Conservation (phyloP, 1,284 basidiomycete genomes). For the Apiotrichum brassicae region DNA sequence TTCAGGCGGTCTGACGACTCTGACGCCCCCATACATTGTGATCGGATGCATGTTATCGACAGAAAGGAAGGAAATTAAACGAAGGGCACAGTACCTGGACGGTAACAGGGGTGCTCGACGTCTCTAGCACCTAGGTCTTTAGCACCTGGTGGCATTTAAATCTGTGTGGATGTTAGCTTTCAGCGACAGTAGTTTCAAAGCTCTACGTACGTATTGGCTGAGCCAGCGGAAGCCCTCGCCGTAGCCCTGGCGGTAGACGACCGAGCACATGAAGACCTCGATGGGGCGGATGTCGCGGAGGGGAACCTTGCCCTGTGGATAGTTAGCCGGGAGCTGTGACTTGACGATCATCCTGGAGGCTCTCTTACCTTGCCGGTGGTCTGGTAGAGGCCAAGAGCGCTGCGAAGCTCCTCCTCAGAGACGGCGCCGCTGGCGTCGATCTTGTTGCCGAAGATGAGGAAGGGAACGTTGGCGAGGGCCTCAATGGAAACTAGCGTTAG, state of each 20-base stretch:
- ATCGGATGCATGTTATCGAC: constrained; percentile 10
- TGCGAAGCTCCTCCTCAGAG: constrained; percentile 93
- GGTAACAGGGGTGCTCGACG: not conserved
- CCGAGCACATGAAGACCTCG: constrained; percentile 99
- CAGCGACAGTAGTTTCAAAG: not conserved
- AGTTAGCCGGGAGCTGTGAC: too few species aligned
- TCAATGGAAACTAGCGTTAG: constrained; percentile 59
- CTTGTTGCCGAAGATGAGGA: constrained; percentile 99
- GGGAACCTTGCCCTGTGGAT: constrained; percentile 89
- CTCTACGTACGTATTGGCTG: constrained; percentile 76
- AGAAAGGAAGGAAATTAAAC: constrained; percentile 2
- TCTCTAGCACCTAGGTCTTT: not conserved
- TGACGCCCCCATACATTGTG: constrained; percentile 1
- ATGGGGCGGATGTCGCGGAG: constrained; percentile 96
- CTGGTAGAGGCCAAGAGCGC: constrained; percentile 92
- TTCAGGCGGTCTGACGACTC: too few species aligned
- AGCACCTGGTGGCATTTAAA: constrained; percentile 1
- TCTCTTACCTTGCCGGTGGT: constrained; percentile 89
- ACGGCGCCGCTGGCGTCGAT: constrained; percentile 98
- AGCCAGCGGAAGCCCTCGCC: constrained; percentile 99
- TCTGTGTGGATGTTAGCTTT: not conserved
- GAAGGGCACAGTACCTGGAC: not conserved
- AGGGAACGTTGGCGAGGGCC: constrained; percentile 89
- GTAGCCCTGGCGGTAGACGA: constrained; percentile 97
- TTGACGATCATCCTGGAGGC: too few species aligned